Evolutionary conservation across 257 asterid genomes (phyloP).

Genomic region (Prunella vulgaris): DNA sequence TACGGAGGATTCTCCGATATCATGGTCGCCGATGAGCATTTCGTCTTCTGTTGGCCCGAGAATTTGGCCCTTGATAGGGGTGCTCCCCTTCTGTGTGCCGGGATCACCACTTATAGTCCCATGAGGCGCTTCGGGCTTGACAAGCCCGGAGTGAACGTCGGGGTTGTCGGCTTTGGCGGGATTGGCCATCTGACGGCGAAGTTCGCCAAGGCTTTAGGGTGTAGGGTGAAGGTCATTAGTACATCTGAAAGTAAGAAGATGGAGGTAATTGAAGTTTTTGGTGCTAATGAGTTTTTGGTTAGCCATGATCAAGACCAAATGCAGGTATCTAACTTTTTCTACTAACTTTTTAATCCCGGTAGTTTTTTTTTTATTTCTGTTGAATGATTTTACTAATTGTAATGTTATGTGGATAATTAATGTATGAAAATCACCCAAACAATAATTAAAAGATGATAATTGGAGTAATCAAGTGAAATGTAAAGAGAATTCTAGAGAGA

Average conservation of each 20-base stretch:
- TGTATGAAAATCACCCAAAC: too few relatives aligned
- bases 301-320: conserved; percentile 39
- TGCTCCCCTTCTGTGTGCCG: conserved; percentile 54
- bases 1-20: conserved; percentile 45
- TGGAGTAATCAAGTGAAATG: too few relatives aligned
- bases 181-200: conserved; percentile 50
- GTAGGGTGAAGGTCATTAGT: conserved; percentile 43
- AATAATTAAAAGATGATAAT: too few relatives aligned
- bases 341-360: too few relatives aligned
- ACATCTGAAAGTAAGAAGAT: conserved; percentile 33
- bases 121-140: conserved; percentile 38
- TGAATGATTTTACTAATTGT: too few relatives aligned
- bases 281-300: conserved; percentile 39
- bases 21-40: conserved; percentile 47
- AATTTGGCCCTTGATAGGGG: conserved; percentile 37
- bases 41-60: conserved; percentile 42
- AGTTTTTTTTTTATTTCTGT: too few relatives aligned
- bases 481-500: too few relatives aligned
- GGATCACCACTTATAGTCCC: conserved; percentile 44
- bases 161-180: conserved; percentile 55
- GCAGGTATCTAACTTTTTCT: too few relatives aligned
- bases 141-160: conserved; percentile 42
- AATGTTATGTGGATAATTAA: too few relatives aligned
- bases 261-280: conserved; percentile 37
- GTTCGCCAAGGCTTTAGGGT: conserved; percentile 43